Conservation (phyloP, 208 protist species). For the Leptomonas seymouri region DNA sequence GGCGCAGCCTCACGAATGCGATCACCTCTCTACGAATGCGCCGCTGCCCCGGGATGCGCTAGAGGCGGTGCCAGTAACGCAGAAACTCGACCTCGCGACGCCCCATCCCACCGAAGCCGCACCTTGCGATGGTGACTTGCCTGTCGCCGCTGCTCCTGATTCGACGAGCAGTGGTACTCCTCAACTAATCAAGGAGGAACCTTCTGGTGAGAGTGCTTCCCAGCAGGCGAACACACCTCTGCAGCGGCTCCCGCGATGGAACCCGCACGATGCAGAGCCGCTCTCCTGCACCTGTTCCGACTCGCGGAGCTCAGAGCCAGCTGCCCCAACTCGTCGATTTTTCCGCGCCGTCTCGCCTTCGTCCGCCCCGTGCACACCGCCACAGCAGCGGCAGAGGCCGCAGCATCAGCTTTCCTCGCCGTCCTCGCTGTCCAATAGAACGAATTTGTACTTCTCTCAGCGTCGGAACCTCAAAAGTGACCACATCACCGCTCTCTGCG, state of each 20-base stretch:
- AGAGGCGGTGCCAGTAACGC: background rate
- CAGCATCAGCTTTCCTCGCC: slow-evolving; percentile 3
- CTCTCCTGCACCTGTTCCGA: background rate
- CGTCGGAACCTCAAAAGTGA: background rate
- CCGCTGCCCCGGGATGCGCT: background rate
- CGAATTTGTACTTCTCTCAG: background rate
- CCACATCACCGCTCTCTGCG: background rate
- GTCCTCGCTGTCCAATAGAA: background rate
- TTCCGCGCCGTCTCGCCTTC: background rate
- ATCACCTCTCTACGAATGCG: background rate
- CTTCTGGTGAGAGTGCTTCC: background rate
- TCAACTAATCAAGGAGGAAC: background rate
- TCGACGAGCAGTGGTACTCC: background rate
- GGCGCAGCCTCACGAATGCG: background rate
- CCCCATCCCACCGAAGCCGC: background rate
- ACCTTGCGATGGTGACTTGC: too few species aligned
- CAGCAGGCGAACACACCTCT: background rate
- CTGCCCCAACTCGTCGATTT: background rate
- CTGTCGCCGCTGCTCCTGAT: background rate
- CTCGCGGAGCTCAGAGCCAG: background rate
- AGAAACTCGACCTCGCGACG: background rate
- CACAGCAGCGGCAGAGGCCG: background rate
- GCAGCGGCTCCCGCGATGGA: background rate
- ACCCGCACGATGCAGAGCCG: background rate
- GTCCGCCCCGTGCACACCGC: background rate